phyloP scores from a whole-genome alignment of 768 basidiomycete species.

The Russula dissimulans region DNA sequence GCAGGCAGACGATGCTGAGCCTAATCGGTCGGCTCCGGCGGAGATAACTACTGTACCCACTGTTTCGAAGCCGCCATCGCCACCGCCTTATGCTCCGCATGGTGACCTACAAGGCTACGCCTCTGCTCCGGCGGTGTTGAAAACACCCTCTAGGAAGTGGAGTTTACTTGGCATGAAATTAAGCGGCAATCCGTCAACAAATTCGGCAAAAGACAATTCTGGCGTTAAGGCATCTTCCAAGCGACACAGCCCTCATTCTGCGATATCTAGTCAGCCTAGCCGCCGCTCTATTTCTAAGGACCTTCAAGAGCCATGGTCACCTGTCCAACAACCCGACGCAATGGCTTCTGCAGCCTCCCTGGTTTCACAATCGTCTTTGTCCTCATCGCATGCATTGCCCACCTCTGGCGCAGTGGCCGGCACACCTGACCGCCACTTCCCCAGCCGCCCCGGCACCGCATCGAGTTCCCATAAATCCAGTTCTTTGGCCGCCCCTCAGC shows the following conservation, averaged over 20 bases:
- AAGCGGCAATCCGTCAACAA: constrained; percentile 53
- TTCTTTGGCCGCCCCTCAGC: constrained; percentile 42
- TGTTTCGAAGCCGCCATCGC: constrained; percentile 23
- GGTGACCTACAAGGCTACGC: constrained; percentile 30
- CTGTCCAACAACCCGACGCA: constrained; percentile 55
- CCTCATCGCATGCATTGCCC: constrained; percentile 43
- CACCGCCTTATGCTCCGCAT: constrained; percentile 22
- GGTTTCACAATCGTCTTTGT: constrained; percentile 63
- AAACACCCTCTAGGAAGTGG: constrained; percentile 94
- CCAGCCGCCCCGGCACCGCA: constrained; percentile 64
- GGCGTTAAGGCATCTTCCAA: constrained; percentile 42
- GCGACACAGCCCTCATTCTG: constrained; percentile 57
- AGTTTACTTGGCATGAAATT: constrained; percentile 78
- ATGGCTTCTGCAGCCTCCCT: constrained; percentile 75
- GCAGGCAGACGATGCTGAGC: constrained; percentile 37
- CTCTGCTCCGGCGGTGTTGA: constrained; percentile 39
- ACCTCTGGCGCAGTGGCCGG: constrained; percentile 39
- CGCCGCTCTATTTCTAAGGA: constrained; percentile 68
- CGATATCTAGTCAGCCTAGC: constrained; percentile 55
- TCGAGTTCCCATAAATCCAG: constrained; percentile 66
- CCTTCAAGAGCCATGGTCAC: constrained; percentile 46
- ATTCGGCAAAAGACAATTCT: constrained; percentile 37
- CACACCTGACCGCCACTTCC: constrained; percentile 53
- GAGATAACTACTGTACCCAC: constrained; percentile 40
- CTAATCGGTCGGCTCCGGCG: constrained; percentile 40